Evolutionary conservation across 202 grass and related monocot species (phyloP), one percentile per base, ranked within the genome.

Genomic region (Miscanthus sacchariflorus): DNA sequence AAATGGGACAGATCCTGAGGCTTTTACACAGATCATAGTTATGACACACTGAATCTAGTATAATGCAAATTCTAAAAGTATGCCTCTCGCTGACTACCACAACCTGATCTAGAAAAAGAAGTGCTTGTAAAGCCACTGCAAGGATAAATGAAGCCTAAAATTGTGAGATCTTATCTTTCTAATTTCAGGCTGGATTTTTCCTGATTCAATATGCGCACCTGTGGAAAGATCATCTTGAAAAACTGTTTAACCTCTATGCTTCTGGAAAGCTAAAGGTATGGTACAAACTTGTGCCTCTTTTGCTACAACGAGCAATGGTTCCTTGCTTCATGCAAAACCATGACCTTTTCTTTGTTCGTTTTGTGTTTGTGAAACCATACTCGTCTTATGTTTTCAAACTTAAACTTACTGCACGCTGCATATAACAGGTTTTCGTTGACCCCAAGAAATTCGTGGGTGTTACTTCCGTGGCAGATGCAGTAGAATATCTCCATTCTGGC

Each of bases 401-500:
- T 65, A 3, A 77, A 17, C 46, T 83, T 66, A 66, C 43, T 15
- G 14, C 71, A 36, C 40, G 15, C 68, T 24, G 2, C 48, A 80
- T 84, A 8, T 79, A 79, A 68, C 69, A 99, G 97, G 89, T 95
- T 84, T 89, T 79, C 33, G 79, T 99, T 70, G 90, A 99, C 87
- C 94, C 94, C 61, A 95, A 91, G 78, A 82, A 87, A 81, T 95
- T 99, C 81, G 1, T 86, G 52, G 97, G 97, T 24, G 78, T 99
- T 83, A 78, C 86, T 72, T 97, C 97, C 36, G 91, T 92, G 68
- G 81, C 91, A 1, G 97, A 99, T 91, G 97, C 94, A 42, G 97
- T 99, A 86, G 97, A 99, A 69, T 86, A 99, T 92, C 93, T 95
- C 44, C 97, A 99, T 80, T 99, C 97, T 72, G 97, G 94, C 78